phyloP scores from a whole-genome alignment of 495 filamentous ascomycete genomes.

The Xylaria venustula region DNA sequence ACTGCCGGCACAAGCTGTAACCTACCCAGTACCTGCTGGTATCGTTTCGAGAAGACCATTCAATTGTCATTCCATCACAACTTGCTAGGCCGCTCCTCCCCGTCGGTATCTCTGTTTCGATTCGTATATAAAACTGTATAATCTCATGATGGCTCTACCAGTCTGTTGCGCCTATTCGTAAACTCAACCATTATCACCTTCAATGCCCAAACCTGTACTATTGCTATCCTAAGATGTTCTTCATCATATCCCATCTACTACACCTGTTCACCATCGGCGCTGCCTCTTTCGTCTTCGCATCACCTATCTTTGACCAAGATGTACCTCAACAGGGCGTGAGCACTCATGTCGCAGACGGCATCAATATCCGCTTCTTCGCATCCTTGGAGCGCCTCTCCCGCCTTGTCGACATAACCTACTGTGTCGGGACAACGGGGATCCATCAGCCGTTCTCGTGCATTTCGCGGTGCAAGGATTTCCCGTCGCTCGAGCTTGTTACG shows the following conservation, averaged over 20 bases:
- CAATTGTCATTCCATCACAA: neutral
- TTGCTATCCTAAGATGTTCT: conserved; percentile 8
- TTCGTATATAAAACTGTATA: neutral
- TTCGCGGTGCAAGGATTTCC: conserved; percentile 79
- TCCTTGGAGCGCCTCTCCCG: conserved; percentile 83
- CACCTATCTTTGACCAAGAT: conserved; percentile 18
- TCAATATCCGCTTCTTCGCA: conserved; percentile 68
- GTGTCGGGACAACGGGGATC: conserved; percentile 80
- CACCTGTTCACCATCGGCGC: conserved; percentile 2
- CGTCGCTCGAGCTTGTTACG: conserved; percentile 70
- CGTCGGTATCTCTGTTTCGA: neutral
- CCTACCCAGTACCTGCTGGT: neutral
- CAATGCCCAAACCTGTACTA: too few relatives aligned
- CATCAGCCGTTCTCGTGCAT: conserved; percentile 78
- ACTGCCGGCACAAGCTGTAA: neutral
- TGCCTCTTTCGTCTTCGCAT: conserved; percentile 6
- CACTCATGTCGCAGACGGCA: conserved; percentile 28
- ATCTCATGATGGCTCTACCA: neutral
- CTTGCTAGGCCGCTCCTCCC: neutral
- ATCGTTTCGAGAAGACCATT: neutral
- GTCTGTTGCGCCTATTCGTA: neutral
- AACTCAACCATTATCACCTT: neutral
- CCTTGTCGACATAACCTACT: conserved; percentile 93
- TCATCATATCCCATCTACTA: neutral
- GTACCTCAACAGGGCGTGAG: conserved; percentile 11